Evolutionary conservation across 805 yeast species (phyloP).

Genomic region (Debaryomyces hansenii): DNA sequence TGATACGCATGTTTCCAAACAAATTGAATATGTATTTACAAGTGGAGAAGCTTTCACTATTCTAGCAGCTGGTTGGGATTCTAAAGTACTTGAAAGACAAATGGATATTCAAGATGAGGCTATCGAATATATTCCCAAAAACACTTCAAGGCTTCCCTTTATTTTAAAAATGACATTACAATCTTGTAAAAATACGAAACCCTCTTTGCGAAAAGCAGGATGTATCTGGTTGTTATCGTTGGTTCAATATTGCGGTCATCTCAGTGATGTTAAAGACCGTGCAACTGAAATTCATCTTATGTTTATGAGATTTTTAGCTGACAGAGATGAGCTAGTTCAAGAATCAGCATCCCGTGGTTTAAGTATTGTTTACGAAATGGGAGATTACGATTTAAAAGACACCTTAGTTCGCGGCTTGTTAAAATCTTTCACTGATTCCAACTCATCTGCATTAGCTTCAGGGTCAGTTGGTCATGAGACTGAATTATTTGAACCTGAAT

Average conservation of each 20-base stretch:
- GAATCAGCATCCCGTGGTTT: constrained; percentile 91
- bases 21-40: constrained; percentile 72
- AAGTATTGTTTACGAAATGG: constrained; percentile 76
- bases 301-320: constrained; percentile 77
- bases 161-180: constrained; percentile 52
- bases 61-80: constrained; percentile 73
- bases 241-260: constrained; percentile 68
- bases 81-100: constrained; percentile 51
- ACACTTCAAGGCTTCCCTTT: constrained; percentile 18
- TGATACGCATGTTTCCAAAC: constrained; percentile 64
- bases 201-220: constrained; percentile 68
- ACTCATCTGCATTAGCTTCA: constrained; percentile 45
- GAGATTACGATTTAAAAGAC: constrained; percentile 66
- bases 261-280: constrained; percentile 34
- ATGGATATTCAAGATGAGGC: constrained; percentile 52
- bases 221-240: constrained; percentile 86
- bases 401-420: constrained; percentile 71
- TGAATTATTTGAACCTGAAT: constrained; percentile 80
- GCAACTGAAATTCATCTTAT: constrained; percentile 67
- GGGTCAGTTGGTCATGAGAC: constrained; percentile 80
- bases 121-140: constrained; percentile 15
- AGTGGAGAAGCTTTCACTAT: constrained; percentile 83
- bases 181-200: constrained; percentile 65
- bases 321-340: constrained; percentile 83
- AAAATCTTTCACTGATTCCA: constrained; percentile 73